Percentiles rank a stretch among this genome's conserved stretches.
Conservation (phyloP, 768 basidiomycete genomes). For the Leccinum truebloodii region DNA sequence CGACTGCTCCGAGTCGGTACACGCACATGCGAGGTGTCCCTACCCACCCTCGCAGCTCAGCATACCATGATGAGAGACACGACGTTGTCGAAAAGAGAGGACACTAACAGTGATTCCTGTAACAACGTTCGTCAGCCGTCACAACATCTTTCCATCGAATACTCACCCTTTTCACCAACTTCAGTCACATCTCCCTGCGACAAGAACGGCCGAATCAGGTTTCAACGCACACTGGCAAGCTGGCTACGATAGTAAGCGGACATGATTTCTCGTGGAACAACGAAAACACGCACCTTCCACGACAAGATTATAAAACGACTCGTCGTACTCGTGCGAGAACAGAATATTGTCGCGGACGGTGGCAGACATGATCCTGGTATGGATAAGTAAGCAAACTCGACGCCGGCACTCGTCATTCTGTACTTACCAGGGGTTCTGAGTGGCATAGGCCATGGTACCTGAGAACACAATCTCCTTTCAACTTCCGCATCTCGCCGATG, state of each 20-base stretch:
- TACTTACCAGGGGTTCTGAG: conserved; percentile 83
- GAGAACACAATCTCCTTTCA: conserved; percentile 69
- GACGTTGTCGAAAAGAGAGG: neutral
- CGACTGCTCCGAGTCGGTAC: too few species aligned
- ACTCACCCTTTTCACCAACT: conserved; percentile 79
- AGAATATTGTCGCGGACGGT: conserved; percentile 89
- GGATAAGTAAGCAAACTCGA: neutral
- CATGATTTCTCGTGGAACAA: neutral
- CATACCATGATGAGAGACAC: conserved; percentile 13
- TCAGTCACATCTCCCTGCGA: conserved; percentile 82
- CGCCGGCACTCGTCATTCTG: neutral
- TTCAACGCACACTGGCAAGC: conserved; percentile 74
- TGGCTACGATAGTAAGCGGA: conserved; percentile 14
- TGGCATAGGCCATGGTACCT: conserved; percentile 79
- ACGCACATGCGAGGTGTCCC: too few species aligned
- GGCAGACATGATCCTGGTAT: conserved; percentile 74
- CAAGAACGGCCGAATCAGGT: conserved; percentile 74
- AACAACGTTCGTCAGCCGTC: neutral
- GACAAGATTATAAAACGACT: conserved; percentile 78
- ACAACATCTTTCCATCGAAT: neutral
- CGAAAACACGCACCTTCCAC: conserved; percentile 57
- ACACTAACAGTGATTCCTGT: conserved; percentile 57
- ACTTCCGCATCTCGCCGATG: conserved; percentile 82
- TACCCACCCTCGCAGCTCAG: too few species aligned
- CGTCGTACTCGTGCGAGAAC: conserved; percentile 89